Conservation (phyloP, 495 filamentous ascomycete species). For the Amphirosellinia nigrospora region DNA sequence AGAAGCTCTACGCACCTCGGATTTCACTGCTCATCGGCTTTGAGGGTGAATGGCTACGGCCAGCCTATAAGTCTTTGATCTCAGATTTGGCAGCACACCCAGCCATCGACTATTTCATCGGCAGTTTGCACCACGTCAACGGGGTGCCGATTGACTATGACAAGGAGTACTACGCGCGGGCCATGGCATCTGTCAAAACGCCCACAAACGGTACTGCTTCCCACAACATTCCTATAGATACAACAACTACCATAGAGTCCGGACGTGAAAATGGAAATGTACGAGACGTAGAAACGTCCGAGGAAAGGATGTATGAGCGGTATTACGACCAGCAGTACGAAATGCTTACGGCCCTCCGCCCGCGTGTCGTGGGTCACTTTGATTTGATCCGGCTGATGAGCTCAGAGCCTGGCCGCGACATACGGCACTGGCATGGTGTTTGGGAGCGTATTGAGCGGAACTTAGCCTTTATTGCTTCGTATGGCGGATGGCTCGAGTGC, state of each 20-base stretch:
- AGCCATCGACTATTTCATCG: conserved; percentile 84
- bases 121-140: conserved; percentile 86
- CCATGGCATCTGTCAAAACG: conserved; percentile 31
- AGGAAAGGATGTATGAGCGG: conserved; percentile 73
- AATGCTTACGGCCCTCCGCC: conserved; percentile 76
- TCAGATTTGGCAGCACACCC: conserved; percentile 62
- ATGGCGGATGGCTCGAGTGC: conserved; percentile 85
- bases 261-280: neutral
- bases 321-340: conserved; percentile 88
- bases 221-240: neutral
- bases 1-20: conserved; percentile 67
- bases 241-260: neutral
- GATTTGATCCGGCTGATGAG: conserved; percentile 87
- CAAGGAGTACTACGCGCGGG: conserved; percentile 67
- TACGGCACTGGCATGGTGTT: conserved; percentile 60
- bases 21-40: conserved; percentile 89
- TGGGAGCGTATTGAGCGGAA: conserved; percentile 79
- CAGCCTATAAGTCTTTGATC: conserved; percentile 65
- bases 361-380: conserved; percentile 89
- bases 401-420: conserved; percentile 64
- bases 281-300: conserved; percentile 46
- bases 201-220: neutral
- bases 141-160: conserved; percentile 91
- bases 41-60: conserved; percentile 89
- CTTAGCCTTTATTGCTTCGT: conserved; percentile 67